These are phyloP conservation scores for Drosera spatulata DNA, from an alignment of 179 eudicot genomes.

Conservation along the genomic window DNA sequence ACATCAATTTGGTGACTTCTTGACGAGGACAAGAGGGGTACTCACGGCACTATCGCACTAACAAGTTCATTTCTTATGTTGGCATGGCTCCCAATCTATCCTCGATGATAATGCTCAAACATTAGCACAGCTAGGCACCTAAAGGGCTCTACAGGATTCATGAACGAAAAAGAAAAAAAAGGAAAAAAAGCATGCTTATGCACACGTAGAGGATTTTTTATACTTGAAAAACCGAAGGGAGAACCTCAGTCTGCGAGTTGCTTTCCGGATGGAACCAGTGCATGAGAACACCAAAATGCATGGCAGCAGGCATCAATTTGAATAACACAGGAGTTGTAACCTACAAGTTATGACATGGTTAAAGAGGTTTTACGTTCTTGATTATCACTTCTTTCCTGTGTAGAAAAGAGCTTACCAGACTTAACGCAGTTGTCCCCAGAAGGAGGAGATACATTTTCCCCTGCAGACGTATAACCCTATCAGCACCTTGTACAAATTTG, in stretches of 20 bases:
- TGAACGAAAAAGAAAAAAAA: too few species aligned
- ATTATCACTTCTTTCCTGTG: background rate
- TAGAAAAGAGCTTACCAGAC: conserved; percentile 50
- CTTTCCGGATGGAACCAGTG: conserved; percentile 88
- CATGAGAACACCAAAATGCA: conserved; percentile 95
- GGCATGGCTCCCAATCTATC: too few species aligned
- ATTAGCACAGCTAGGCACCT: too few species aligned
- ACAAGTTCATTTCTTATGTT: too few species aligned
- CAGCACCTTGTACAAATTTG: too few species aligned
- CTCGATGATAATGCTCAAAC: too few species aligned
- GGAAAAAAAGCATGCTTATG: too few species aligned
- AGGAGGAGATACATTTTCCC: conserved; percentile 95
- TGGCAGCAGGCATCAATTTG: conserved; percentile 87
- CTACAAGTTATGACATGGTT: conserved; percentile 22
- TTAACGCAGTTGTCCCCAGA: conserved; percentile 93
- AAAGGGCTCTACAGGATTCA: too few species aligned
- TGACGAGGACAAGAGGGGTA: too few species aligned
- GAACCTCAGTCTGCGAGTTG: conserved; percentile 54
- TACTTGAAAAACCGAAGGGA: background rate
- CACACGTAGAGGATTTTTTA: background rate
- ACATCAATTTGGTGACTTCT: too few species aligned
- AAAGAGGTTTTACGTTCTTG: background rate
- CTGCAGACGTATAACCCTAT: conserved; percentile 15
- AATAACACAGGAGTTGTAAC: conserved; percentile 89
- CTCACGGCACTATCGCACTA: too few species aligned